phyloP scores from a whole-genome alignment of 306 rosid species.

The Argentina anserina region DNA sequence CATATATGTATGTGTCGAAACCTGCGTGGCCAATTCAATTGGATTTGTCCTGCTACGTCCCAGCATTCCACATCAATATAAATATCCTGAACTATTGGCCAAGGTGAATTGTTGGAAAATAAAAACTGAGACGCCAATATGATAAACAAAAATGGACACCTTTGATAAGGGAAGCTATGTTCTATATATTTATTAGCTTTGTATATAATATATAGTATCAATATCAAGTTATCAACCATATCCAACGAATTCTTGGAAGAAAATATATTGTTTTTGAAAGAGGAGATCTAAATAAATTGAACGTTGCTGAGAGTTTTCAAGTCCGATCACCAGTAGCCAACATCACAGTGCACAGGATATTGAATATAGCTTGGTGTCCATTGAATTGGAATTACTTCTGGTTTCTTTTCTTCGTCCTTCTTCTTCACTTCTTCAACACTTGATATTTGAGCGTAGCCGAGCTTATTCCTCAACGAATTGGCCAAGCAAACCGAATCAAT shows the following conservation, averaged over 20 bases:
- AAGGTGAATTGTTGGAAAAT: too few species aligned
- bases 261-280: not conserved
- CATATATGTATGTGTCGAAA: too few species aligned
- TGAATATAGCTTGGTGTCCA: not conserved
- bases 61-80: too few species aligned
- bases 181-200: not conserved
- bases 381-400: not conserved
- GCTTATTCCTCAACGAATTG: conserved; percentile 9
- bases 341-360: not conserved
- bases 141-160: not conserved
- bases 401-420: too few species aligned
- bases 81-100: too few species aligned
- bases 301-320: not conserved
- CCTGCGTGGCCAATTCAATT: too few species aligned
- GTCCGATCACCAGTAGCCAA: not conserved
- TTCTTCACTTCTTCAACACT: conserved; percentile 15
- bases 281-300: not conserved
- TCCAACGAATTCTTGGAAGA: not conserved
- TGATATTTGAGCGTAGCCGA: conserved; percentile 4
- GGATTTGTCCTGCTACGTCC: too few species aligned
- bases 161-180: not conserved
- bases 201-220: not conserved
- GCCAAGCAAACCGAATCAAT: conserved; percentile 26
- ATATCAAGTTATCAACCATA: too few species aligned
- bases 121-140: too few species aligned